phyloP scores from a whole-genome alignment of 179 eudicot genomes.

The Amaranthus tricolor region DNA sequence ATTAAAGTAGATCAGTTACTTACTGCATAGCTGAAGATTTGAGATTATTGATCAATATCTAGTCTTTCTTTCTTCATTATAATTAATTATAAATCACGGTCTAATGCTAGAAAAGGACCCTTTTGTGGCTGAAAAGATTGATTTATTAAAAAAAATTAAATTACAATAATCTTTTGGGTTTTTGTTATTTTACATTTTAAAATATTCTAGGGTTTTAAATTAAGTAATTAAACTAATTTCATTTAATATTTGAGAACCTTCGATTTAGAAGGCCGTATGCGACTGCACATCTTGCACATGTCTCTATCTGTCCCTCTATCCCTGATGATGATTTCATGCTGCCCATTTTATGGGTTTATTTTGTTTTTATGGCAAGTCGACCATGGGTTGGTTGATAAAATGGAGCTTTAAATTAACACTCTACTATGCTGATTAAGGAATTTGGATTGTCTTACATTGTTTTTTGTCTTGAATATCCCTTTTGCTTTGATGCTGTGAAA shows the following conservation, averaged over 20 bases:
- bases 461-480: background rate
- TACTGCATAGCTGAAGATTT: background rate
- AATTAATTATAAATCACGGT: too few species aligned
- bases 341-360: background rate
- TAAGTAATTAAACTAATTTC: too few species aligned
- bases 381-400: background rate
- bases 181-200: too few species aligned
- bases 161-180: background rate
- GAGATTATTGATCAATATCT: background rate
- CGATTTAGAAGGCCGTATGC: too few species aligned
- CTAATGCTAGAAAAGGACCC: background rate
- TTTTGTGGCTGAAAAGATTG: background rate
- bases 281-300: too few species aligned
- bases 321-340: background rate
- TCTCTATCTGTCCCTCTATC: too few species aligned
- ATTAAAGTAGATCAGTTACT: background rate
- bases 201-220: too few species aligned
- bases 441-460: background rate
- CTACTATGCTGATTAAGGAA: background rate
- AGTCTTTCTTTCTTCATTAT: background rate
- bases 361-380: constrained; percentile 2
- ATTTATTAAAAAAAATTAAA: background rate
- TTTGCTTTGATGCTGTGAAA: background rate
- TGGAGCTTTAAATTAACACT: background rate
- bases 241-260: too few species aligned